Evolutionary conservation across 441 rosid genomes (phyloP).

Genomic region (Erysimum cheiri): DNA sequence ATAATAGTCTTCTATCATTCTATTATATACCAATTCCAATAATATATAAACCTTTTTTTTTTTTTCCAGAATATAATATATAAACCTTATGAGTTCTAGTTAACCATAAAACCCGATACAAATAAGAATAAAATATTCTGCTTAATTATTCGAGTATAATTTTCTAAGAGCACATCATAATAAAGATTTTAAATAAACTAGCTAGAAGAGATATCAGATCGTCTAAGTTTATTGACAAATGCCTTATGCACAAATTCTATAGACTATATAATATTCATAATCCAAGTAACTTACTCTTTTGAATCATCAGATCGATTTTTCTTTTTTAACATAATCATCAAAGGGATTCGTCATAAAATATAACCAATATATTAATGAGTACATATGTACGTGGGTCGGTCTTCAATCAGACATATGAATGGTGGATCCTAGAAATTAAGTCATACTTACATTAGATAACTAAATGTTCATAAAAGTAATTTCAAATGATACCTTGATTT

Average conservation of each 20-base stretch:
- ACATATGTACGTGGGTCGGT: constrained; percentile 10
- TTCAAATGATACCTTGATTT: too few species aligned
- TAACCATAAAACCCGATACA: background rate
- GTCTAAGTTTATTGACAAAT: background rate
- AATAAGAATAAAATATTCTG: too few species aligned
- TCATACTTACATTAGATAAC: too few species aligned
- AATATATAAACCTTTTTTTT: background rate
- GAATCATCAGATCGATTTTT: background rate
- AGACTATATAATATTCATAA: background rate
- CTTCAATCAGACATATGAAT: background rate
- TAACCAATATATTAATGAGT: background rate
- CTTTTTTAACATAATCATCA: too few species aligned
- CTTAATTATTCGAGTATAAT: too few species aligned
- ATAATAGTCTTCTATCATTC: background rate
- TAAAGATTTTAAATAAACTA: too few species aligned
- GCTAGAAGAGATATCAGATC: too few species aligned
- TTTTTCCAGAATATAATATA: background rate
- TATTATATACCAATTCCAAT: background rate
- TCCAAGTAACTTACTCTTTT: background rate
- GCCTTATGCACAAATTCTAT: background rate
- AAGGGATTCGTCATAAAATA: background rate
- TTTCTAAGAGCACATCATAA: background rate
- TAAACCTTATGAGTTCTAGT: background rate
- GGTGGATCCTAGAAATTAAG: too few species aligned
- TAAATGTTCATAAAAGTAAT: too few species aligned